These are phyloP conservation scores for Stemphylium vesicarium DNA, from an alignment of 2,329 filamentous ascomycete species.

Conservation along the genomic window DNA sequence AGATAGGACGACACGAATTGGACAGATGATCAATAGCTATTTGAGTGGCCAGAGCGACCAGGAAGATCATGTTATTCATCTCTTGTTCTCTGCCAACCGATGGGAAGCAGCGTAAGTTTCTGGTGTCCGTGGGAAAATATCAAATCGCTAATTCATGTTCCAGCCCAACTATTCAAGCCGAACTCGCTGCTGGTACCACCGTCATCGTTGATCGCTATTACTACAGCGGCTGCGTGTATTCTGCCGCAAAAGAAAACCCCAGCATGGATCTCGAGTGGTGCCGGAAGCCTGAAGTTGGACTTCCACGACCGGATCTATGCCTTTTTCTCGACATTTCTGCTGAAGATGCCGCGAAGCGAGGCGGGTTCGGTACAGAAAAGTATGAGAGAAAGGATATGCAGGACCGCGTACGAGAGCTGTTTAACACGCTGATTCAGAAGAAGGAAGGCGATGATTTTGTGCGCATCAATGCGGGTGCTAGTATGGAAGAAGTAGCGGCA, in stretches of 20 bases:
- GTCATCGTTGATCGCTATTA: slow-evolving; percentile 93
- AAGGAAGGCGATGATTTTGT: slow-evolving; percentile 60
- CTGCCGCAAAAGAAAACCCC: slow-evolving; percentile 81
- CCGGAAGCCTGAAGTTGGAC: slow-evolving; percentile 79
- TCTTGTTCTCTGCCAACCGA: slow-evolving; percentile 88
- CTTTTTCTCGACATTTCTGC: slow-evolving; percentile 85
- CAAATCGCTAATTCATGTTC: neutral
- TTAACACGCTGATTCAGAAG: slow-evolving; percentile 60
- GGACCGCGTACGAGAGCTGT: slow-evolving; percentile 75
- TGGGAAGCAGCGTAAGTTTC: slow-evolving; percentile 69
- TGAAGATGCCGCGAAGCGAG: slow-evolving; percentile 72
- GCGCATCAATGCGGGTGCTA: slow-evolving; percentile 61
- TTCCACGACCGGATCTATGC: slow-evolving; percentile 86
- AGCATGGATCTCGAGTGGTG: slow-evolving; percentile 78
- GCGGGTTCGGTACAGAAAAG: slow-evolving; percentile 87
- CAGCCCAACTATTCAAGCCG: slow-evolving; percentile 23
- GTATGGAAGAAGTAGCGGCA: slow-evolving; percentile 59
- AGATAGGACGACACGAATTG: slow-evolving; percentile 86
- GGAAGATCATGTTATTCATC: slow-evolving; percentile 88
- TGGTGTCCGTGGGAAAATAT: neutral
- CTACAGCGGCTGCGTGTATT: slow-evolving; percentile 93
- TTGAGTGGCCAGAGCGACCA: slow-evolving; percentile 74
- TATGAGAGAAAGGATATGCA: slow-evolving; percentile 91
- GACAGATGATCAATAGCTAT: slow-evolving; percentile 85
- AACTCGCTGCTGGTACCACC: slow-evolving; percentile 70